Conservation (phyloP, 1,284 basidiomycete genomes). For the Pyrrhoderma noxium region DNA sequence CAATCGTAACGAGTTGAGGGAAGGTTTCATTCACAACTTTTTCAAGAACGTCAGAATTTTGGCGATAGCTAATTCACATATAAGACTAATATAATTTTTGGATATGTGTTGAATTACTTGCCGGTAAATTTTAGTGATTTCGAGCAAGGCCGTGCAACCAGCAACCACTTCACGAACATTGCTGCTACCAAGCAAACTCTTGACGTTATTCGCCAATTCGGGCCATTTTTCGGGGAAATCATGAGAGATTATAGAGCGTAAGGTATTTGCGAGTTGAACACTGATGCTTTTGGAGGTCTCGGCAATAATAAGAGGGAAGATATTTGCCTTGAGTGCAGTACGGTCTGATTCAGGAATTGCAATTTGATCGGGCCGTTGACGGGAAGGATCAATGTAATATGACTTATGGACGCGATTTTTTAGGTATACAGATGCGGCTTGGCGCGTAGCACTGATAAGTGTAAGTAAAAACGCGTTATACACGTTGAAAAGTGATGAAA, state of each 20-base stretch:
- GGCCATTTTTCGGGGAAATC: conserved; percentile 78
- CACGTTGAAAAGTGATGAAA: conserved; percentile 5
- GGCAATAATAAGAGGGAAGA: conserved; percentile 61
- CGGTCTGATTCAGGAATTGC: conserved; percentile 62
- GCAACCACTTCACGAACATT: conserved; percentile 69
- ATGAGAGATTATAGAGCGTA: conserved; percentile 62
- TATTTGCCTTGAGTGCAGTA: conserved; percentile 54
- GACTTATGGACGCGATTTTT: conserved; percentile 74
- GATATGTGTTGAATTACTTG: conserved; percentile 19
- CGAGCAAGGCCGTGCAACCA: conserved; percentile 67
- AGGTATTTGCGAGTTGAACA: conserved; percentile 61
- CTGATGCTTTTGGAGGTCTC: conserved; percentile 64
- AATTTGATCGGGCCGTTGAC: conserved; percentile 23
- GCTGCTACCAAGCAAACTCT: conserved; percentile 52
- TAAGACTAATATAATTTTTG: not conserved
- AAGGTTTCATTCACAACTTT: conserved; percentile 56
- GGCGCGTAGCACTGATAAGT: conserved; percentile 56
- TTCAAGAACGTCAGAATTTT: conserved; percentile 50
- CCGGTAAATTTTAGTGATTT: conserved; percentile 69
- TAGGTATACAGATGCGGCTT: conserved; percentile 75
- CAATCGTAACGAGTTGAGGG: conserved; percentile 66
- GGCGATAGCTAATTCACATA: conserved; percentile 50
- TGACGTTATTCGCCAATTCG: conserved; percentile 52
- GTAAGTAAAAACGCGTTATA: conserved; percentile 31
- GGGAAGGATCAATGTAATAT: conserved; percentile 41